phyloP scores from a whole-genome alignment of 2,329 filamentous ascomycete genomes.

The Chrysoporthe deuterocubensis region DNA sequence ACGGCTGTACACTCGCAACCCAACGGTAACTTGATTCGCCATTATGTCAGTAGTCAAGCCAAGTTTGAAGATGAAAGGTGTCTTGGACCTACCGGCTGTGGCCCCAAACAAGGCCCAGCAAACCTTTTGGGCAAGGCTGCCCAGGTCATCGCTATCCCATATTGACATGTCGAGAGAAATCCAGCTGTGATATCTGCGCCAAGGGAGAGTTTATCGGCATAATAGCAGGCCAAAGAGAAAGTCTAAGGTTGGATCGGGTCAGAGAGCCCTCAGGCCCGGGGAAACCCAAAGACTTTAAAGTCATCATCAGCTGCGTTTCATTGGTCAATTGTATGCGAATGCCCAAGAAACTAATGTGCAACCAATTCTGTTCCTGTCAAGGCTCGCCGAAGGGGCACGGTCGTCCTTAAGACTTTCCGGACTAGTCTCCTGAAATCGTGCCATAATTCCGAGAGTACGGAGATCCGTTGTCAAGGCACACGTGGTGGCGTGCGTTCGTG shows the following conservation, averaged over 20 bases:
- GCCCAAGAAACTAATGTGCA: background rate
- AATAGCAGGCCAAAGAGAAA: background rate
- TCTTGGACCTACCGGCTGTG: conserved; percentile 29
- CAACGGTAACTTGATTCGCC: conserved; percentile 31
- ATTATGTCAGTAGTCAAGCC: conserved; percentile 8
- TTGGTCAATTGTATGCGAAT: background rate
- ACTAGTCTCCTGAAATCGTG: background rate
- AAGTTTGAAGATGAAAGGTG: background rate
- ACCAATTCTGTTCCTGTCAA: background rate
- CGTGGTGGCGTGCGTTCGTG: conserved; percentile 7
- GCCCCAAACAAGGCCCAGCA: conserved; percentile 33
- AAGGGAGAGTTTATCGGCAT: background rate
- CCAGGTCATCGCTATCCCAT: conserved; percentile 23
- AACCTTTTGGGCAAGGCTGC: conserved; percentile 15
- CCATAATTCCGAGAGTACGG: background rate
- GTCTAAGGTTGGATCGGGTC: too few relatives aligned
- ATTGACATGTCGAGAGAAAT: conserved; percentile 18
- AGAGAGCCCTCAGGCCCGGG: background rate
- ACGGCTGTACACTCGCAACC: conserved; percentile 35
- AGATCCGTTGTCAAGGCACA: background rate
- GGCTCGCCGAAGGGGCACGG: background rate
- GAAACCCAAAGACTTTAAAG: background rate
- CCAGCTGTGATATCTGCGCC: too few relatives aligned
- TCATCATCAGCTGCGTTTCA: background rate
- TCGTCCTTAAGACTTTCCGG: background rate